phyloP scores from a whole-genome alignment of 257 asterid genomes.

The Solanum appendiculatum region DNA sequence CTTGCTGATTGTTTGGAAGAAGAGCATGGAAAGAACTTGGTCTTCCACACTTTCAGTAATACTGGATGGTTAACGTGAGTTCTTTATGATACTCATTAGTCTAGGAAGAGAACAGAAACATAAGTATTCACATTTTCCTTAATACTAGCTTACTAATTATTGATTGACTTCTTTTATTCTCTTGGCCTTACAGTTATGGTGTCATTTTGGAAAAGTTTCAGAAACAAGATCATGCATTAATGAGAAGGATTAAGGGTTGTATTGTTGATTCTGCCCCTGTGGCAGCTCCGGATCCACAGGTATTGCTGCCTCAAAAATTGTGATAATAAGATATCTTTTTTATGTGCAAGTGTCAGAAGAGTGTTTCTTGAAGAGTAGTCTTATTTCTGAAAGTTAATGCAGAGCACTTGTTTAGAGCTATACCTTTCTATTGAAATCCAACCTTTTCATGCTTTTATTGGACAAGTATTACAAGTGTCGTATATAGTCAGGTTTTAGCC shows the following conservation, averaged over 20 bases:
- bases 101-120: background rate
- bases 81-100: background rate
- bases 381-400: background rate
- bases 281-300: conserved; percentile 86
- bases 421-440: background rate
- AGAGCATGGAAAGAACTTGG: conserved; percentile 71
- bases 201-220: conserved; percentile 78
- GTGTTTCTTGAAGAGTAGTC: background rate
- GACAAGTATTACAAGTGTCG: background rate
- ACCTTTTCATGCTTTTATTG: background rate
- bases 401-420: background rate
- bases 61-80: conserved; percentile 94
- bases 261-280: conserved; percentile 94
- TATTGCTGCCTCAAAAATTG: conserved; percentile 14
- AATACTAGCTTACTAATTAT: background rate
- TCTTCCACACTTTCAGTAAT: conserved; percentile 88
- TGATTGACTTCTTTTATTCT: conserved; percentile 7
- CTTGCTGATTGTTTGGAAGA: conserved; percentile 91
- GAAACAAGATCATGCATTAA: conserved; percentile 41
- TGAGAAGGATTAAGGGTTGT: conserved; percentile 69
- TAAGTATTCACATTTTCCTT: background rate
- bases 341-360: background rate
- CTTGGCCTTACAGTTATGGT: conserved; percentile 53
- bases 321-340: background rate
- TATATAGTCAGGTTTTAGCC: background rate